Evolutionary conservation across 441 rosid genomes (phyloP), one percentile per base, ranked within the genome.

Genomic region (Erodium trifolium): DNA sequence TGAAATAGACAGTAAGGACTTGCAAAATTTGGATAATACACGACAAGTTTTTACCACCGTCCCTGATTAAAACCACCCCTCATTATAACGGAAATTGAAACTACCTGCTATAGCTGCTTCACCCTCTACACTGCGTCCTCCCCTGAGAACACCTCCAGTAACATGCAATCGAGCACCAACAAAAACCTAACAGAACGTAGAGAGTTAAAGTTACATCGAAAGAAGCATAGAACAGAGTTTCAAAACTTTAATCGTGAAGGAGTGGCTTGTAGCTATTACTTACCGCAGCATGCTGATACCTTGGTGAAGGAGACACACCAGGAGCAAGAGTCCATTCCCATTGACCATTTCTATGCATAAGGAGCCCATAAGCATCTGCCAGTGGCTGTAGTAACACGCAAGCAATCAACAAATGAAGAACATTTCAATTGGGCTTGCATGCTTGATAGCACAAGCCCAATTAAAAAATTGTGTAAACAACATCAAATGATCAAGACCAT

Each of bases 321-420:
- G 99, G 99, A 67, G 99, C 97, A 75, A 88, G 90, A 75, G 98
- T 92, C 99, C 99, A 94, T 78, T 94, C 99, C 99, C 99, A 94
- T 71, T 92, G 96, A 75, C 99, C 98, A 80, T 84, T 94, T 82
- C 97, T 87, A 84, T 94, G 98, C 98, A 94, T 86, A 71, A 94
- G 85, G 67, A 94, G 91, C 74, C 99, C 99, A 70, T 92, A 92
- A 71, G 99, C 99, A 86, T 94, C 99, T 78, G 88, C 90, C 65
- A 91, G 81, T 67, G 97, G 92, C 99, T 94, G 94, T 72, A 66
- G 12, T 43, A 43, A 53, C 73, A 81, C 18, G 71, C 59, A 73
- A 19, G 27, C 17, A 77, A 65, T 72, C 23, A 59, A 65, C 31
- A 59, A 70, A 63, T 65, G 49, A 9, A 43, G 37, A 4, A 34